These are phyloP conservation scores for Tardiomyces depauwii DNA, from an alignment of 1,139 yeast species.

Conservation along the genomic window DNA sequence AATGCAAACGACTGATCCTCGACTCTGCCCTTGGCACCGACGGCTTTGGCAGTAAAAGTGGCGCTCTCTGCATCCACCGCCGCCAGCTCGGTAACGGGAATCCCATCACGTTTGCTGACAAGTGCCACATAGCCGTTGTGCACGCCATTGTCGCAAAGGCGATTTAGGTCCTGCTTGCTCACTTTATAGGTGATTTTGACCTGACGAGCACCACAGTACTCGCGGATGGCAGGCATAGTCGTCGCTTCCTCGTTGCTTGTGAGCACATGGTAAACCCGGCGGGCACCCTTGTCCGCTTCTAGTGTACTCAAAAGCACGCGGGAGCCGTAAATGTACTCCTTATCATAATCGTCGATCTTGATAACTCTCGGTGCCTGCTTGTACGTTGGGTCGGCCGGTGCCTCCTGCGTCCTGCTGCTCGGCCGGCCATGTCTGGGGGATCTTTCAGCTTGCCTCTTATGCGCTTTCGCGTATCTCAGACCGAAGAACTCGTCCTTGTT, in stretches of 20 bases:
- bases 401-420: no score
- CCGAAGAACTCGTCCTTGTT: conserved; percentile 45
- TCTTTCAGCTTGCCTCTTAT: conserved; percentile 38
- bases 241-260: conserved; percentile 3
- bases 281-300: conserved; percentile 29
- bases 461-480: conserved; percentile 47
- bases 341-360: conserved; percentile 29
- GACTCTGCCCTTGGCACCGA: neutral
- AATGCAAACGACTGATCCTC: neutral
- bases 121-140: conserved; percentile 63
- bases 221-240: conserved; percentile 7
- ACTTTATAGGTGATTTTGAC: conserved; percentile 34
- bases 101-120: conserved; percentile 6
- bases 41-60: conserved; percentile 1
- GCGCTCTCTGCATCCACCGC: neutral
- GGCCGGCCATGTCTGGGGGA: no score
- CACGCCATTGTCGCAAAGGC: conserved; percentile 54
- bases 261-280: conserved; percentile 25
- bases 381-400: no score
- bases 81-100: neutral
- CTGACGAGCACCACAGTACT: conserved; percentile 25
- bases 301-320: conserved; percentile 68
- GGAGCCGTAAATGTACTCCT: conserved; percentile 68
- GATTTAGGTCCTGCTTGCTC: conserved; percentile 47
- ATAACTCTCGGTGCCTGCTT: neutral